Percentiles rank a stretch among this genome's conserved stretches.
Conservation (phyloP, 2,329 filamentous ascomycete species). For the Zymoseptoria crescenta region DNA sequence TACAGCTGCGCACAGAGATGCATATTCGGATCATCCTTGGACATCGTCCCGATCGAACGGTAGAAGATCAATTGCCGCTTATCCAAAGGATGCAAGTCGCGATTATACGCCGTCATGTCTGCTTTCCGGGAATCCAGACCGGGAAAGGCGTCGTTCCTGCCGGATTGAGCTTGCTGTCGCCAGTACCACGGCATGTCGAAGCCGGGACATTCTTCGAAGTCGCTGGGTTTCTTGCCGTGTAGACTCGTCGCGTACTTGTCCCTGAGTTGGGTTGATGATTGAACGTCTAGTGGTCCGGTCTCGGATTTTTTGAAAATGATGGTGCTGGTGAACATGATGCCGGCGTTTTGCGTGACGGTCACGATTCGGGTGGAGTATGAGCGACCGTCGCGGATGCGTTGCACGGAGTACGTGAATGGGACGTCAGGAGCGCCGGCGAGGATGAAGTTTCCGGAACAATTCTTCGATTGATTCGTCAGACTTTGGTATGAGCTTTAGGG, state of each 20-base stretch:
- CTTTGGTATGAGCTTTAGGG: neutral
- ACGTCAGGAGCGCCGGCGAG: conserved; percentile 38
- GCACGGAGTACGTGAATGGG: conserved; percentile 43
- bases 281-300: conserved; percentile 18
- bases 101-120: conserved; percentile 43
- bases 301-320: conserved; percentile 44
- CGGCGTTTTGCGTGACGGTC: conserved; percentile 40
- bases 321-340: conserved; percentile 42
- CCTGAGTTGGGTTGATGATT: conserved; percentile 27
- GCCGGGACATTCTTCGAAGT: conserved; percentile 22
- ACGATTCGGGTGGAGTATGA: conserved; percentile 45
- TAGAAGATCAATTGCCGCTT: conserved; percentile 36
- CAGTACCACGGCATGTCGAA: conserved; percentile 27
- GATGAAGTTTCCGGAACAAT: conserved; percentile 46
- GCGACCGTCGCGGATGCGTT: conserved; percentile 41
- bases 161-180: conserved; percentile 23
- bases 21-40: conserved; percentile 38
- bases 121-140: conserved; percentile 43
- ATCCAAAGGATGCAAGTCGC: conserved; percentile 26
- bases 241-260: conserved; percentile 27
- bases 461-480: conserved; percentile 28
- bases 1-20: conserved; percentile 50
- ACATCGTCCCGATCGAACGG: conserved; percentile 28
- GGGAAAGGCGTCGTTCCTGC: conserved; percentile 28
- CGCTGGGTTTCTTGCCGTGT: conserved; percentile 21